phyloP scores from a whole-genome alignment of 805 yeast genomes.

The Alloascoidea africana region DNA sequence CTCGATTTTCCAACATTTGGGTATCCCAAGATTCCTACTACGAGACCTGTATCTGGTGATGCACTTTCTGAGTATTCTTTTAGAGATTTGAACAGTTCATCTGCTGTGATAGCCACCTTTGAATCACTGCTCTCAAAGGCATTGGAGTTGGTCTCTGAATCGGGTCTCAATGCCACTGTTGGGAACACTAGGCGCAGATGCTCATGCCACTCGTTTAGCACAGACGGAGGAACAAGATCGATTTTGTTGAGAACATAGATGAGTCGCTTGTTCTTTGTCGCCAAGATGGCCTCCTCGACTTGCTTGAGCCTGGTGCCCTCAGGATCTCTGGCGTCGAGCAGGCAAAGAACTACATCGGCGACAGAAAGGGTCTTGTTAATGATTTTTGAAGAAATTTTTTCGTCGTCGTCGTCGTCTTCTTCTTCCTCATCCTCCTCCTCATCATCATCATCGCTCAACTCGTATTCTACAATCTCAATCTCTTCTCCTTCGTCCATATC shows the following conservation, averaged over 20 bases:
- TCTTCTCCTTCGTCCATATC: conserved; percentile 14
- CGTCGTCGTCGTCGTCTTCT: conserved; percentile 26
- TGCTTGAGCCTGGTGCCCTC: conserved; percentile 84
- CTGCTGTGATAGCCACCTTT: conserved; percentile 56
- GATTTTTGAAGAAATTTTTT: conserved; percentile 31
- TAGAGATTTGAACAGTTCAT: conserved; percentile 59
- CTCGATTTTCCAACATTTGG: conserved; percentile 97
- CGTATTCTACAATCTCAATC: conserved; percentile 20
- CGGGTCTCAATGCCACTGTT: conserved; percentile 51
- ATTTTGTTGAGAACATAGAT: conserved; percentile 82
- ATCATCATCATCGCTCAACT: conserved; percentile 27
- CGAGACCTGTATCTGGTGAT: conserved; percentile 73
- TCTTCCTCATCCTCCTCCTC: conserved; percentile 27
- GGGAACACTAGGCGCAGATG: conserved; percentile 77
- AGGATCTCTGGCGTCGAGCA: conserved; percentile 96
- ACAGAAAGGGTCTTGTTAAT: conserved; percentile 89
- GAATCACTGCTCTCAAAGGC: conserved; percentile 8
- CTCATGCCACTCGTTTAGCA: conserved; percentile 69
- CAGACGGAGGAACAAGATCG: conserved; percentile 81
- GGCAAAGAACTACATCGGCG: conserved; percentile 81
- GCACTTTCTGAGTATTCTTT: conserved; percentile 76
- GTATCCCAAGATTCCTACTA: conserved; percentile 93
- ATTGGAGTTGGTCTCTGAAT: conserved; percentile 6
- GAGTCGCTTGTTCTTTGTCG: conserved; percentile 67
- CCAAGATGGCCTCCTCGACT: conserved; percentile 80